These are phyloP conservation scores for Nicotiana tomentosiformis DNA, from an alignment of 257 asterid species.

Conservation along the genomic window DNA sequence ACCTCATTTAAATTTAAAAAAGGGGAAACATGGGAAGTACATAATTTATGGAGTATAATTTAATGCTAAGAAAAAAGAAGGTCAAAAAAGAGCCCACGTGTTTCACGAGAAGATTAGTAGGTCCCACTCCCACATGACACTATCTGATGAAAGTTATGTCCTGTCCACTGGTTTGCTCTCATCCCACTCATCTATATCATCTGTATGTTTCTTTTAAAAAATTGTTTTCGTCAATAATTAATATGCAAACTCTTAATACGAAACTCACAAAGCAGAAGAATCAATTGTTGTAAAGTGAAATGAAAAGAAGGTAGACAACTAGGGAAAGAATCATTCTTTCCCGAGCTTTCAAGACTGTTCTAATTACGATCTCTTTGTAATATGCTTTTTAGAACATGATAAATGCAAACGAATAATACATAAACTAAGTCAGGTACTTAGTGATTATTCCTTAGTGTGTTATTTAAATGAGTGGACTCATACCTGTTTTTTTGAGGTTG, in stretches of 20 bases:
- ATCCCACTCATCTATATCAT: neutral
- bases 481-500: neutral
- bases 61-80: no score
- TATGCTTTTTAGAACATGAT: neutral
- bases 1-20: no score
- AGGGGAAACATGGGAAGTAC: no score
- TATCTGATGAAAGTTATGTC: neutral
- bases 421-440: no score
- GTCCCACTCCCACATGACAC: neutral
- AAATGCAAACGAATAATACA: neutral
- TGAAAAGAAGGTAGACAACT: neutral
- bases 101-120: no score
- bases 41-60: no score
- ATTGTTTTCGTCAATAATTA: neutral
- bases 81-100: no score
- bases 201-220: neutral
- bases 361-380: neutral
- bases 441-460: neutral
- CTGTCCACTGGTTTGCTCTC: neutral
- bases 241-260: neutral
- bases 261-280: neutral
- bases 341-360: constrained; percentile 52
- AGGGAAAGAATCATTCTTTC: constrained; percentile 53
- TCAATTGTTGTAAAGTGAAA: neutral
- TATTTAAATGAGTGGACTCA: neutral